phyloP scores from a whole-genome alignment of 83 land plant genomes.

The Diphasiastrum complanatum region DNA sequence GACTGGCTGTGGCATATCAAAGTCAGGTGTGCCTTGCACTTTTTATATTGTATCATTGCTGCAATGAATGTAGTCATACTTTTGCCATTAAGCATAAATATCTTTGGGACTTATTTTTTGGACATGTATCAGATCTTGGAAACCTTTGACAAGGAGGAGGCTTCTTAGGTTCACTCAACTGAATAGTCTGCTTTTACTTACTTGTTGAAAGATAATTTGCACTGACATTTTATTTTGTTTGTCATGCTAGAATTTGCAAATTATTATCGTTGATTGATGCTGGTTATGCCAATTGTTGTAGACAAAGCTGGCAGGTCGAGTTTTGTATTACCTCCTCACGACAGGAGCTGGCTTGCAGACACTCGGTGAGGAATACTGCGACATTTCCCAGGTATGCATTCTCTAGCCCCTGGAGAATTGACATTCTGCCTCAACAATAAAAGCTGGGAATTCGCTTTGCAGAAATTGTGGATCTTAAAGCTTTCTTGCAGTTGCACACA shows the following conservation, averaged over 20 bases:
- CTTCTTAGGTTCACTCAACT: neutral
- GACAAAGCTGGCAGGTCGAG: constrained; percentile 84
- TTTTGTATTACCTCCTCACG: constrained; percentile 82
- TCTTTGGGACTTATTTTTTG: too few species aligned
- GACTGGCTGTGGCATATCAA: constrained; percentile 28
- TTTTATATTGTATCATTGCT: neutral
- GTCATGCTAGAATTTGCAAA: neutral
- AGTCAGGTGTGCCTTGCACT: constrained; percentile 14
- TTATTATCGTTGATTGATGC: neutral
- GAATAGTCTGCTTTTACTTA: neutral
- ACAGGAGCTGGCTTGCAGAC: constrained; percentile 98
- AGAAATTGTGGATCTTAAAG: too few species aligned
- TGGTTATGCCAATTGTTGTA: constrained; percentile 21
- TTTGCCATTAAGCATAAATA: too few species aligned
- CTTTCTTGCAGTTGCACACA: too few species aligned
- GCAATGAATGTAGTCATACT: too few species aligned
- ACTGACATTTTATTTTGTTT: too few species aligned
- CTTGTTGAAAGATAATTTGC: too few species aligned
- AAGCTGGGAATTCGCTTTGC: too few species aligned
- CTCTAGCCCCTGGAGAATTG: neutral
- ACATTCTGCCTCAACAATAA: neutral
- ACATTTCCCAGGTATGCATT: constrained; percentile 73
- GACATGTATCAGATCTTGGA: too few species aligned
- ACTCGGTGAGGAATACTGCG: constrained; percentile 97
- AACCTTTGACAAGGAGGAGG: too few species aligned